These are phyloP conservation scores for Cucurbita moschata DNA, from an alignment of 306 rosid genomes.

Conservation along the genomic window DNA sequence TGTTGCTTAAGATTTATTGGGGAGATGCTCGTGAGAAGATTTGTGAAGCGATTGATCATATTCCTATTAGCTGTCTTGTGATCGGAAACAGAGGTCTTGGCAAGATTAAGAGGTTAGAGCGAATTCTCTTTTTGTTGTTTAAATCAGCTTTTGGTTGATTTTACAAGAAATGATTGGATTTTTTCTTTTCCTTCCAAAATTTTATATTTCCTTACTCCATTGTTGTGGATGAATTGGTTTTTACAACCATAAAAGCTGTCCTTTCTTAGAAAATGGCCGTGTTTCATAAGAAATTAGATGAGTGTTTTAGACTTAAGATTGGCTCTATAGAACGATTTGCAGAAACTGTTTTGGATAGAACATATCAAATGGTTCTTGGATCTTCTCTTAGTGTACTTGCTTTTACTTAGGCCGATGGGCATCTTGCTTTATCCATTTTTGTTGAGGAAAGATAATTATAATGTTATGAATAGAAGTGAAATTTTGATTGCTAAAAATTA, in stretches of 20 bases:
- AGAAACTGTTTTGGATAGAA: not conserved
- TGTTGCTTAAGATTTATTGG: conserved; percentile 55
- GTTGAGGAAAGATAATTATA: not conserved
- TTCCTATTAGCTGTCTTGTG: conserved; percentile 38
- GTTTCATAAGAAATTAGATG: not conserved
- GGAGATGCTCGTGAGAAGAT: conserved; percentile 65
- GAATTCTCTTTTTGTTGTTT: not conserved
- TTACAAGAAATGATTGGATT: not conserved
- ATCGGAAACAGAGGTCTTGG: conserved; percentile 91
- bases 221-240: not conserved
- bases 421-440: not conserved
- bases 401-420: not conserved
- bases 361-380: not conserved
- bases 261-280: not conserved
- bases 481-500: not conserved
- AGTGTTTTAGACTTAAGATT: not conserved
- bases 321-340: not conserved
- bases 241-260: not conserved
- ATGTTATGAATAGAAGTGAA: not conserved
- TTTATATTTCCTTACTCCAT: not conserved
- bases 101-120: conserved; percentile 34
- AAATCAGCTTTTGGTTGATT: not conserved
- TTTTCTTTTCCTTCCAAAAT: not conserved
- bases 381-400: not conserved
- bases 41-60: conserved; percentile 39